phyloP scores from a whole-genome alignment of 805 yeast species.

The Myxozyma geophila region DNA sequence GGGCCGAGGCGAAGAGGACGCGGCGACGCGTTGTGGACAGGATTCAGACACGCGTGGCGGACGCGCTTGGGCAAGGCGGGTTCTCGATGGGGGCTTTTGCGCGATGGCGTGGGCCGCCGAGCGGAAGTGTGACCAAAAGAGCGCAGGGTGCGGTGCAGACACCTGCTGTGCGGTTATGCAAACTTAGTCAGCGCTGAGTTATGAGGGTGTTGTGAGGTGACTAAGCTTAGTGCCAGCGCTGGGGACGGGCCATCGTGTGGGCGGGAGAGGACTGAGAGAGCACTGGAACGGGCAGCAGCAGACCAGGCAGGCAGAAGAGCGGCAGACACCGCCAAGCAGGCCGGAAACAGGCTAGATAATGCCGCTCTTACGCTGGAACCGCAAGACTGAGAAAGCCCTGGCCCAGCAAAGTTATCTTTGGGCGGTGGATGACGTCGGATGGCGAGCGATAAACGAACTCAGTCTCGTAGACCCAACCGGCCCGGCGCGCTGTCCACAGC shows the following conservation, averaged over 20 bases:
- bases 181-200: not conserved
- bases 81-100: slow-evolving; percentile 12
- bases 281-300: too few species aligned
- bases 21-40: slow-evolving; percentile 1
- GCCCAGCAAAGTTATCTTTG: too few species aligned
- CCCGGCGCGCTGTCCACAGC: too few species aligned
- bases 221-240: not conserved
- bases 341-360: too few species aligned
- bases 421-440: too few species aligned
- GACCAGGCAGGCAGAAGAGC: too few species aligned
- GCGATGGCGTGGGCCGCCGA: slow-evolving; percentile 16
- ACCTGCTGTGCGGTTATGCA: not conserved
- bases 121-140: slow-evolving; percentile 12
- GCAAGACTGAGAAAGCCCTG: too few species aligned
- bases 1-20: not conserved
- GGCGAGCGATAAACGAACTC: too few species aligned
- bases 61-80: slow-evolving; percentile 6
- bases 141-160: not conserved
- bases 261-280: too few species aligned
- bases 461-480: too few species aligned
- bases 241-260: not conserved
- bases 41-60: slow-evolving; percentile 8
- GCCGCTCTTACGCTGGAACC: too few species aligned
- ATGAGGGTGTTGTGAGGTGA: not conserved
- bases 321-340: too few species aligned